A percentile compares a stretch with the other conserved stretches of the same genome.
phyloP scores from a whole-genome alignment of 192 early-diverging fungal genomes.

The Umbelopsis vinacea region DNA sequence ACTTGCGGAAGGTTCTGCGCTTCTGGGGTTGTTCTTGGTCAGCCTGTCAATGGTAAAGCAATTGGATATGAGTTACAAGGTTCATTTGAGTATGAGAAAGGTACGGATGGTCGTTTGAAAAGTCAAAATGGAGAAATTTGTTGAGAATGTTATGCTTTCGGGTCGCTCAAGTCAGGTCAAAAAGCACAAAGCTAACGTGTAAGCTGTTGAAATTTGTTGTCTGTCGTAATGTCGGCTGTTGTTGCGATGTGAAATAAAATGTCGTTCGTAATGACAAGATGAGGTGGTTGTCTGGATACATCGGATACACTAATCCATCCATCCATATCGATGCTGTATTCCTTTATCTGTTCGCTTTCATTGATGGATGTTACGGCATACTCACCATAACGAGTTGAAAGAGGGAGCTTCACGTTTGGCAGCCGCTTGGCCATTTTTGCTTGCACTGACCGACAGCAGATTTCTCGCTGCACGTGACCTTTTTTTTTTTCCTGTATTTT shows the following conservation, averaged over 20 bases:
- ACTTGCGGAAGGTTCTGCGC: constrained; percentile 97
- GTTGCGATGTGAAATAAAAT: background rate
- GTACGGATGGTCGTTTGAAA: background rate
- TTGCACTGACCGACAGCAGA: background rate
- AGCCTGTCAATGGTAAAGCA: constrained; percentile 22
- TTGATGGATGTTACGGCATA: background rate
- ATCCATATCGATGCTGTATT: background rate
- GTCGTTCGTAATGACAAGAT: background rate
- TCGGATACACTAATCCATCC: background rate
- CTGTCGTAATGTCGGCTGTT: background rate
- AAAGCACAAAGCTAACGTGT: background rate
- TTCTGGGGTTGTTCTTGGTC: constrained; percentile 53
- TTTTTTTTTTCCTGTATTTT: background rate
- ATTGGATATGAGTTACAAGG: background rate
- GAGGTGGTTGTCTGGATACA: background rate
- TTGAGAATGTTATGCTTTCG: background rate
- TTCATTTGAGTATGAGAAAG: background rate
- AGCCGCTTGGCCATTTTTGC: background rate
- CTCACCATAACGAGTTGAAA: constrained; percentile 22
- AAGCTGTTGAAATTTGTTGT: background rate
- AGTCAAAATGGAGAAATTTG: too few relatives aligned
- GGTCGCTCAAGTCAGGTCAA: background rate
- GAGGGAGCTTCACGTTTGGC: background rate
- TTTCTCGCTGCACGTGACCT: background rate
- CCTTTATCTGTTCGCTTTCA: too few relatives aligned